Evolutionary conservation across 495 filamentous ascomycete genomes (phyloP).

Genomic region (Hypoxylon intermedium): DNA sequence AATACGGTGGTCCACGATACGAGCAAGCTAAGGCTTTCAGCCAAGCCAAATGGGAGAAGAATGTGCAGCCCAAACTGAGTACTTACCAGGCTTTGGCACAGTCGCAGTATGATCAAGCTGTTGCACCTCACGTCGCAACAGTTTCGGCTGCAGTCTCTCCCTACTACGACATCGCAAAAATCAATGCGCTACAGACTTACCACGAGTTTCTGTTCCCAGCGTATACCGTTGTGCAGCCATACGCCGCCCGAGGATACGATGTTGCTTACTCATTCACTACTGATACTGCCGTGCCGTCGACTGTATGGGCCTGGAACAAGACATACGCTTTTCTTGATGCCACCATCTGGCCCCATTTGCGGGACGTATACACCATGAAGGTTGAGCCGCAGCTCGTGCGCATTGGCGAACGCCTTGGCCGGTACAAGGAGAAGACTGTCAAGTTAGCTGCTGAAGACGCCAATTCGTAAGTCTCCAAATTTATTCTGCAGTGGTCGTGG

Average conservation of each 20-base stretch:
- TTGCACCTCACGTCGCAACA: conserved; percentile 77
- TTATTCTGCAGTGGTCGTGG: too few species aligned
- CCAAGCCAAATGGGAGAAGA: conserved; percentile 76
- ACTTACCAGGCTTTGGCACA: conserved; percentile 64
- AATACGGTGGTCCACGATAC: conserved; percentile 80
- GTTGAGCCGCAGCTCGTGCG: conserved; percentile 94
- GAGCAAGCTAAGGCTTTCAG: conserved; percentile 68
- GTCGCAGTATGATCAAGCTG: conserved; percentile 68
- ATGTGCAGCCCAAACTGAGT: conserved; percentile 74
- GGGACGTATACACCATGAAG: conserved; percentile 82
- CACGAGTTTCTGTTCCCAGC: conserved; percentile 76
- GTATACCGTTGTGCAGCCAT: conserved; percentile 74
- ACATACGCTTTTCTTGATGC: conserved; percentile 71
- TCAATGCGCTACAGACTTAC: conserved; percentile 68
- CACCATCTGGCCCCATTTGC: conserved; percentile 78
- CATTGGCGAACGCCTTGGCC: conserved; percentile 87
- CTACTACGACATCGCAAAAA: conserved; percentile 71
- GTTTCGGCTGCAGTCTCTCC: conserved; percentile 65
- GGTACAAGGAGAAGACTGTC: conserved; percentile 59
- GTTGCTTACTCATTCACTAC: conserved; percentile 69
- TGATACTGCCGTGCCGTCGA: conserved; percentile 75
- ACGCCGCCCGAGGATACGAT: conserved; percentile 72
- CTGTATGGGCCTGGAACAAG: conserved; percentile 70
- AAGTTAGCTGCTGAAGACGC: conserved; percentile 27
- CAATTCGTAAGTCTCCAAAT: conserved; percentile 27